Percentiles rank a stretch among this genome's conserved stretches.
These are phyloP conservation scores for Paraphoma chrysanthemicola DNA, from an alignment of 2,329 filamentous ascomycete genomes.

Conservation along the genomic window DNA sequence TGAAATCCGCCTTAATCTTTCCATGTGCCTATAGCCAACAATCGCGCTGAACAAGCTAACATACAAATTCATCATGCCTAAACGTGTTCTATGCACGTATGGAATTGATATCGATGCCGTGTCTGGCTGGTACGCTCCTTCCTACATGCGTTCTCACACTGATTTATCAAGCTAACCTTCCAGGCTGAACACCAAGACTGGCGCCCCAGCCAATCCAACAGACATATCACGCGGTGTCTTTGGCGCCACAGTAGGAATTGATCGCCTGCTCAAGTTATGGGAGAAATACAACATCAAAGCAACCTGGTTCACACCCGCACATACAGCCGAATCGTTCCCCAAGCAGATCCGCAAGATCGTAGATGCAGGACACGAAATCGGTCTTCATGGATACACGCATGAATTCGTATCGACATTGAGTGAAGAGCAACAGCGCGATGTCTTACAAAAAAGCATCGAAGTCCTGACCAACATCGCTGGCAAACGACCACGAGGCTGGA, in stretches of 20 bases:
- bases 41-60: not conserved
- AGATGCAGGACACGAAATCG: slow-evolving; percentile 53
- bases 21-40: not conserved
- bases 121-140: slow-evolving; percentile 34
- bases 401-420: slow-evolving; percentile 43
- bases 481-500: slow-evolving; percentile 52
- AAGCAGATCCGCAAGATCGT: slow-evolving; percentile 55
- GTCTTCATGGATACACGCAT: slow-evolving; percentile 51
- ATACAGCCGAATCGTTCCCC: slow-evolving; percentile 58
- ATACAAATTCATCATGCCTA: slow-evolving; percentile 29
- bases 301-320: slow-evolving; percentile 53
- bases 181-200: slow-evolving; percentile 51
- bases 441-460: slow-evolving; percentile 49
- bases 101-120: slow-evolving; percentile 54
- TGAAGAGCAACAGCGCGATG: slow-evolving; percentile 53
- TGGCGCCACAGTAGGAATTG: slow-evolving; percentile 50
- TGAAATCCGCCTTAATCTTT: not conserved
- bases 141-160: not conserved
- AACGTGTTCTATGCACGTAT: slow-evolving; percentile 50
- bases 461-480: slow-evolving; percentile 49
- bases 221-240: slow-evolving; percentile 40
- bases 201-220: slow-evolving; percentile 47
- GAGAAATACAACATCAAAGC: slow-evolving; percentile 51
- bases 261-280: slow-evolving; percentile 51
- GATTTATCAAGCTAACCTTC: not conserved